A percentile compares a stretch with the other conserved stretches of the same genome.
Conservation (phyloP, 768 basidiomycete genomes). For the Tylopilus subfusipes region DNA sequence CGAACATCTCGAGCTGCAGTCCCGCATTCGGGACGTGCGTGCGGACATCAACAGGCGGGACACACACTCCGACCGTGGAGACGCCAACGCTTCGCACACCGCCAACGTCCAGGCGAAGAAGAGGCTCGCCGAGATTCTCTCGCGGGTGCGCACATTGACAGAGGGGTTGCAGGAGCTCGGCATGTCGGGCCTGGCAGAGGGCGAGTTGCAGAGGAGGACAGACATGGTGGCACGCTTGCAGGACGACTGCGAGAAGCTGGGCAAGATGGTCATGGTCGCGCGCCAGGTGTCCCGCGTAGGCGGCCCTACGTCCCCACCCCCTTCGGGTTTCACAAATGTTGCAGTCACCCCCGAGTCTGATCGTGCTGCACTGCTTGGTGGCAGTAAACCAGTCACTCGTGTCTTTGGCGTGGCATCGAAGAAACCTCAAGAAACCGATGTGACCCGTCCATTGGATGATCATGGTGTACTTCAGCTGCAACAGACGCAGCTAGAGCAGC, state of each 20-base stretch:
- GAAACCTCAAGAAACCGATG: conserved; percentile 72
- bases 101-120: conserved; percentile 84
- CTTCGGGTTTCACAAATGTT: conserved; percentile 28
- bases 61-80: conserved; percentile 71
- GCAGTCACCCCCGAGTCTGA: conserved; percentile 48
- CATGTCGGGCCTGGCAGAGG: conserved; percentile 74
- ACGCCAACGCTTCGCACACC: conserved; percentile 70
- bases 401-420: conserved; percentile 68
- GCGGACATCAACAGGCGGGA: conserved; percentile 87
- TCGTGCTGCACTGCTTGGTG: conserved; percentile 62
- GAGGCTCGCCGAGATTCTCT: conserved; percentile 72
- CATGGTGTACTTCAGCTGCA: conserved; percentile 78
- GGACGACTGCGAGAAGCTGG: conserved; percentile 88
- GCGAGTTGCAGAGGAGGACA: conserved; percentile 85
- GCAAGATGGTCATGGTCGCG: conserved; percentile 78
- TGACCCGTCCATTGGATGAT: conserved; percentile 86
- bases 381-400: conserved; percentile 53
- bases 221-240: conserved; percentile 86
- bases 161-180: conserved; percentile 64
- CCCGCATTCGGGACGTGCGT: conserved; percentile 74
- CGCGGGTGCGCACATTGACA: conserved; percentile 69
- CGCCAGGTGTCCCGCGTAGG: conserved; percentile 47
- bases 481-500: conserved; percentile 73
- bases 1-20: conserved; percentile 77
- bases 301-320: conserved; percentile 27